Percentiles rank a stretch among this genome's conserved stretches.
These are phyloP conservation scores for Cladochytrium replicatum DNA, from an alignment of 192 early-diverging fungal genomes.

Conservation along the genomic window DNA sequence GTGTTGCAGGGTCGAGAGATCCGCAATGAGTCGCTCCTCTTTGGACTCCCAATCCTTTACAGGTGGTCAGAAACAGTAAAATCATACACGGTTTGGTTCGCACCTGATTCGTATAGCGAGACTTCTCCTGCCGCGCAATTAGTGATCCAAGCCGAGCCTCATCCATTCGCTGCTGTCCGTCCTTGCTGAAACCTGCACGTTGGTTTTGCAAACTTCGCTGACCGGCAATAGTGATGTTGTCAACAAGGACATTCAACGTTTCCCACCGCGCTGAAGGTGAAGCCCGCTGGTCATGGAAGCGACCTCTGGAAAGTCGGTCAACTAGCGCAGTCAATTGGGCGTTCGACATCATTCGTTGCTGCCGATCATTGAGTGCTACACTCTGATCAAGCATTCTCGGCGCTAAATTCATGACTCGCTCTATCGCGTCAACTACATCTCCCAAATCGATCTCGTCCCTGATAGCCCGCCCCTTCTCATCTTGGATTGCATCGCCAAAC, in stretches of 20 bases:
- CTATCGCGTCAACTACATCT: conserved; percentile 19
- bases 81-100: neutral
- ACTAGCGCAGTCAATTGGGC: conserved; percentile 23
- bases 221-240: conserved; percentile 23
- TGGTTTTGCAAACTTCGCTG: conserved; percentile 25
- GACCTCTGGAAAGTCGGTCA: conserved; percentile 17
- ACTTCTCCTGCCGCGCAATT: conserved; percentile 18
- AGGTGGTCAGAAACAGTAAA: neutral
- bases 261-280: neutral
- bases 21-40: conserved; percentile 18
- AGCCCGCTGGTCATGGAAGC: conserved; percentile 14
- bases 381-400: conserved; percentile 24
- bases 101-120: conserved; percentile 25
- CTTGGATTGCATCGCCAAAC: too few relatives aligned
- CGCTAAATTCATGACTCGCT: conserved; percentile 20
- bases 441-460: conserved; percentile 17
- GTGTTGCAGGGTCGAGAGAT: conserved; percentile 8
- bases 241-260: conserved; percentile 18
- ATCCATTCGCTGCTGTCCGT: conserved; percentile 16
- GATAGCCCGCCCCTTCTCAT: too few relatives aligned
- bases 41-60: conserved; percentile 17
- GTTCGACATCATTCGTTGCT: conserved; percentile 27
- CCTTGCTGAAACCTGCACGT: conserved; percentile 13
- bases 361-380: conserved; percentile 16
- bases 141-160: conserved; percentile 12